A percentile compares a stretch with the other conserved stretches of the same genome.
Evolutionary conservation across 1,284 basidiomycete genomes (phyloP).

Genomic region (Marasmius sp.): DNA sequence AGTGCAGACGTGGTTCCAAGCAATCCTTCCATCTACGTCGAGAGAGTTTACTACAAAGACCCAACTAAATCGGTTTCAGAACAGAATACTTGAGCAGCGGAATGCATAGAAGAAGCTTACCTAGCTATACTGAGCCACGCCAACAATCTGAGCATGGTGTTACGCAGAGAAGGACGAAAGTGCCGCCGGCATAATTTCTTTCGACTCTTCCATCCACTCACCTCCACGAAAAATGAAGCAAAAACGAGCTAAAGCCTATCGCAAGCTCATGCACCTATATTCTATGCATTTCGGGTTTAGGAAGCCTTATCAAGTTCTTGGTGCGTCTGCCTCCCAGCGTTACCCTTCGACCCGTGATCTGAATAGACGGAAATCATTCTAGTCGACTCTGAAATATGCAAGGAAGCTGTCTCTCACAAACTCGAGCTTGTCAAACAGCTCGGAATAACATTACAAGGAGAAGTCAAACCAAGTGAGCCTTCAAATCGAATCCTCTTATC

Average conservation of each 20-base stretch:
- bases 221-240: conserved; percentile 70
- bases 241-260: conserved; percentile 90
- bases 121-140: background rate
- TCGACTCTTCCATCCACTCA: background rate
- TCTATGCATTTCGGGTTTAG: conserved; percentile 84
- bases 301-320: conserved; percentile 87
- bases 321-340: conserved; percentile 39
- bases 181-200: conserved; percentile 2
- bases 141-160: background rate
- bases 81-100: background rate
- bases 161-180: background rate
- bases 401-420: conserved; percentile 66
- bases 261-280: conserved; percentile 90
- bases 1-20: conserved; percentile 66
- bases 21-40: conserved; percentile 58
- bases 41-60: conserved; percentile 34
- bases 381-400: conserved; percentile 89
- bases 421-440: conserved; percentile 78
- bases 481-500: conserved; percentile 1
- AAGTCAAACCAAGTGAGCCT: conserved; percentile 83
- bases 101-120: background rate
- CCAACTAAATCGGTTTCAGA: background rate
- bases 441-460: conserved; percentile 74
- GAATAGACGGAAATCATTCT: conserved; percentile 6
- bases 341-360: conserved; percentile 6